These are phyloP conservation scores for Boletus fagicola DNA, from an alignment of 768 basidiomycete genomes.

Conservation along the genomic window DNA sequence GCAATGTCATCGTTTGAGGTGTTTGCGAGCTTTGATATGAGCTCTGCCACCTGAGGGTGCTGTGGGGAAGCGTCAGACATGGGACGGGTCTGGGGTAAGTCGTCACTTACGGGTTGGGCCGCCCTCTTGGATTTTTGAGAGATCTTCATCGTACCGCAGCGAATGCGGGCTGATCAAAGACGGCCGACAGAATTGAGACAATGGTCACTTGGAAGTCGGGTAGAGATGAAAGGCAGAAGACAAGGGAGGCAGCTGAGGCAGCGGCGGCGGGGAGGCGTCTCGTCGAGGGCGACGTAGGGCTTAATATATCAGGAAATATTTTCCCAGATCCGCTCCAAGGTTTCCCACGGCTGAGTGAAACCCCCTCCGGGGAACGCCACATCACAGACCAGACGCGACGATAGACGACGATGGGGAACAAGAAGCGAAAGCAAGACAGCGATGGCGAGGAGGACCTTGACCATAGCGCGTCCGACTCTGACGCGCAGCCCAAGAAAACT, in stretches of 20 bases:
- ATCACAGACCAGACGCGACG: neutral
- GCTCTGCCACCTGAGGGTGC: slow-evolving; percentile 78
- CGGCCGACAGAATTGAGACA: slow-evolving; percentile 8
- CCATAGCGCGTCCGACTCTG: slow-evolving; percentile 16
- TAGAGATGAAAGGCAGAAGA: slow-evolving; percentile 13
- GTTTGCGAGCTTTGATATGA: slow-evolving; percentile 67
- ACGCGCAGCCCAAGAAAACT: slow-evolving; percentile 7
- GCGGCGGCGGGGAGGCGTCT: neutral
- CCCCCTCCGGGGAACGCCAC: neutral
- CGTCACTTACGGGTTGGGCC: slow-evolving; percentile 65
- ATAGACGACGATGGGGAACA: neutral
- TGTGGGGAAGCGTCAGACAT: slow-evolving; percentile 30
- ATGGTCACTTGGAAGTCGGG: slow-evolving; percentile 2
- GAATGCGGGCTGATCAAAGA: slow-evolving; percentile 34
- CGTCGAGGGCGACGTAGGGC: slow-evolving; percentile 25
- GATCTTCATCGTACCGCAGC: slow-evolving; percentile 81
- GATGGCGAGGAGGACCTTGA: slow-evolving; percentile 5
- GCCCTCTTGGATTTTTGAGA: slow-evolving; percentile 81
- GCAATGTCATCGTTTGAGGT: slow-evolving; percentile 73
- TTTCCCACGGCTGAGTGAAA: slow-evolving; percentile 7
- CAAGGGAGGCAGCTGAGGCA: slow-evolving; percentile 9
- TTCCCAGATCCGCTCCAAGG: slow-evolving; percentile 16
- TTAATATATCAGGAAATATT: slow-evolving; percentile 34
- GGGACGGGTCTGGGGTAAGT: neutral
- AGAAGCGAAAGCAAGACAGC: neutral